phyloP scores from a whole-genome alignment of 768 basidiomycete genomes.

The Phlebiopsis flavidoalba region DNA sequence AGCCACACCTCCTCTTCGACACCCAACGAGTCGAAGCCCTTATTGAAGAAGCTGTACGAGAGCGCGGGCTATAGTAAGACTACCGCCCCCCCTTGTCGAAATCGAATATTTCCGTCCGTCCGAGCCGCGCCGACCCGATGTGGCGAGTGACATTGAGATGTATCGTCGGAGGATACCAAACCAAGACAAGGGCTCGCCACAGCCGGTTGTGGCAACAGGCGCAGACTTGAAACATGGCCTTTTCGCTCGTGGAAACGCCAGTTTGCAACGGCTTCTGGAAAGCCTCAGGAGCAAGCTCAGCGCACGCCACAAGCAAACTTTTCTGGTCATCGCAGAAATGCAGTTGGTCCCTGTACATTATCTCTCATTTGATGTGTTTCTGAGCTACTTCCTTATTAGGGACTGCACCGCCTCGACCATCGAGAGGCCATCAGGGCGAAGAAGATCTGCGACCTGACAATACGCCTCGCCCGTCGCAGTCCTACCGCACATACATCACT shows the following conservation, averaged over 20 bases:
- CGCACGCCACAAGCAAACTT: not conserved
- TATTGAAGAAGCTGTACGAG: conserved; percentile 7
- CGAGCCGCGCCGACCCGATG: not conserved
- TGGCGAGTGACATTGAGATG: conserved; percentile 13
- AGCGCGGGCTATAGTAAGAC: conserved; percentile 7
- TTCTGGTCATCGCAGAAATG: not conserved
- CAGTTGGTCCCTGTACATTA: not conserved
- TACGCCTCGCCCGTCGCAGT: not conserved
- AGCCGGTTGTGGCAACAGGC: conserved; percentile 10
- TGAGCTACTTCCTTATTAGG: not conserved
- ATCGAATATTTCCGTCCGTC: conserved; percentile 6
- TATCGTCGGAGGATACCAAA: conserved; percentile 9
- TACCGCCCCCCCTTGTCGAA: conserved; percentile 10
- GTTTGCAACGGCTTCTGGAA: conserved; percentile 5
- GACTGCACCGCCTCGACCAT: not conserved
- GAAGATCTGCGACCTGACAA: not conserved
- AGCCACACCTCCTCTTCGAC: conserved; percentile 10
- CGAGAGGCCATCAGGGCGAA: not conserved
- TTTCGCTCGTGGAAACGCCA: conserved; percentile 9
- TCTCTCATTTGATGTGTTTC: not conserved
- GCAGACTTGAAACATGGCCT: conserved; percentile 3
- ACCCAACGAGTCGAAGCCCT: conserved; percentile 3
- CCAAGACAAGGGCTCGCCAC: conserved; percentile 8
- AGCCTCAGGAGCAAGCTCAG: not conserved
- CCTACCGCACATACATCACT: not conserved